phyloP scores from a whole-genome alignment of 257 asterid genomes.

The Solanum piurae region DNA sequence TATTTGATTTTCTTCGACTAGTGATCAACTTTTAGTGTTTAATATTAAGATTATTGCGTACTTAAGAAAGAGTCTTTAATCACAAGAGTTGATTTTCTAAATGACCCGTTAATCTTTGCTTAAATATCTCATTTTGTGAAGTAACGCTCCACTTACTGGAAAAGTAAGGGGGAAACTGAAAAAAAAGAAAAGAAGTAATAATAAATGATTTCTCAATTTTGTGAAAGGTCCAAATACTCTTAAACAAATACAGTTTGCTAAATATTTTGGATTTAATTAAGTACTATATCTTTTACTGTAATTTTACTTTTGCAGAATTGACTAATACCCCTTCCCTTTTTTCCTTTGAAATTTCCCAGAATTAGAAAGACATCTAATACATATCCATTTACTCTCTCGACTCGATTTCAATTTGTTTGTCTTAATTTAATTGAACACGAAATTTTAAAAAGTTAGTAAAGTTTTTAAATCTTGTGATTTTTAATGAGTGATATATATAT shows the following conservation, averaged over 20 bases:
- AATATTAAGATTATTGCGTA: neutral
- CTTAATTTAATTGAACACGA: neutral
- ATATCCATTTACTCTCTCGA: neutral
- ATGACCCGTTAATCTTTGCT: neutral
- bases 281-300: too few relatives aligned
- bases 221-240: neutral
- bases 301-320: too few relatives aligned
- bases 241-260: neutral
- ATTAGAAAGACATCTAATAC: too few relatives aligned
- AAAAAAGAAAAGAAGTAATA: neutral
- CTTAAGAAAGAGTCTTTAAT: neutral
- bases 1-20: neutral
- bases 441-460: too few relatives aligned
- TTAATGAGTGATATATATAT: neutral
- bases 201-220: neutral
- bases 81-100: neutral
- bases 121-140: neutral
- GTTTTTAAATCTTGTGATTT: too few relatives aligned
- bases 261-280: too few relatives aligned
- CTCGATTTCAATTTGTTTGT: too few relatives aligned
- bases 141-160: neutral
- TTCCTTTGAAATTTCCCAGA: neutral
- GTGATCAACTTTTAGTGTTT: neutral
- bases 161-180: neutral
- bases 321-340: neutral